phyloP scores from a whole-genome alignment of 2,329 filamentous ascomycete genomes.

The Moelleriella libera region DNA sequence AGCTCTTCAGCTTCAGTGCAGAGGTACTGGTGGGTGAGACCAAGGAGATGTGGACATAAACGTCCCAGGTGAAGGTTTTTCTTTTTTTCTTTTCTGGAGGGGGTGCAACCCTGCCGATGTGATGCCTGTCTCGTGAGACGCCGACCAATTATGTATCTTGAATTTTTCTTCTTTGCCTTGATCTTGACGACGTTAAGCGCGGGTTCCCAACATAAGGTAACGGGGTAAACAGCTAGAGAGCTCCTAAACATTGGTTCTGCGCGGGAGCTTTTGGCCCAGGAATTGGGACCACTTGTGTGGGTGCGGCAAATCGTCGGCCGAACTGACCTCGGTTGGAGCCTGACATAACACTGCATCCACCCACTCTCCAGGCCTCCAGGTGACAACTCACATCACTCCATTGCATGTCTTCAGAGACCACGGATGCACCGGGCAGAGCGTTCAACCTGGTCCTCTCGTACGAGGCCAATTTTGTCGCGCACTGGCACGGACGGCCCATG shows the following conservation, averaged over 20 bases:
- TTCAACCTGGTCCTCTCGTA: background rate
- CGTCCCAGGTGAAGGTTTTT: too few species aligned
- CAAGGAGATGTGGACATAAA: too few species aligned
- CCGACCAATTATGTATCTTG: conserved; percentile 1
- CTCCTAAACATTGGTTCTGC: conserved; percentile 8
- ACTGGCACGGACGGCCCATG: background rate
- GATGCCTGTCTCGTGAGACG: background rate
- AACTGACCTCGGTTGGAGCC: background rate
- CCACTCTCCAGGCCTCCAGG: background rate
- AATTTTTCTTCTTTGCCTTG: conserved; percentile 3
- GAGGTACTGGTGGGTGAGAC: too few species aligned
- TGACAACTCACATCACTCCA: too few species aligned
- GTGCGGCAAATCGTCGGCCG: conserved; percentile 10
- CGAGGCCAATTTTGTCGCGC: background rate
- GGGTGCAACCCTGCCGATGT: conserved; percentile 1
- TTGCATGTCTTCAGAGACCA: background rate
- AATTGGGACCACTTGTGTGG: background rate
- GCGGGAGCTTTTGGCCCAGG: background rate
- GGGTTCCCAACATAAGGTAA: background rate
- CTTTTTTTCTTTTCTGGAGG: background rate
- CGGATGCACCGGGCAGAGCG: background rate
- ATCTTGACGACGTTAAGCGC: conserved; percentile 4
- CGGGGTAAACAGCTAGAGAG: background rate
- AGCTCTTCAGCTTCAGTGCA: too few species aligned
- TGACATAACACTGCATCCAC: background rate